Evolutionary conservation across 2,329 filamentous ascomycete genomes (phyloP).

Genomic region (Cercospora sp.): DNA sequence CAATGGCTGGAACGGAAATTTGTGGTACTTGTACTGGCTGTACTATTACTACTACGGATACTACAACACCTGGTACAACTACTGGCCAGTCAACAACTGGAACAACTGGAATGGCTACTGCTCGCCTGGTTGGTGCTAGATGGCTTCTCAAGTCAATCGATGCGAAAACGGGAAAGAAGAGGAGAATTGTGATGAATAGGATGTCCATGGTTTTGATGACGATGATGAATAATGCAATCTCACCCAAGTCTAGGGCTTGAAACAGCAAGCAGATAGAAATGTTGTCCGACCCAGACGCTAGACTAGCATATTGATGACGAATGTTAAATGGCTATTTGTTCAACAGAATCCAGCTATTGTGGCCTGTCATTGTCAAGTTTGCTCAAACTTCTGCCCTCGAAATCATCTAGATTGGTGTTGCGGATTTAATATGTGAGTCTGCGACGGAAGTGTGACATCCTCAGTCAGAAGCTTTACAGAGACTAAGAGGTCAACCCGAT

Average conservation of each 20-base stretch:
- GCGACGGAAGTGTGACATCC: not conserved
- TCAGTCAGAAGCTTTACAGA: not conserved
- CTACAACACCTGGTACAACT: not conserved
- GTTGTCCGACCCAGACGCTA: conserved; percentile 8
- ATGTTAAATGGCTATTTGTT: not conserved
- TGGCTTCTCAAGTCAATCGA: not conserved
- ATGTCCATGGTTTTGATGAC: not conserved
- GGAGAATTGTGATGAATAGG: not conserved
- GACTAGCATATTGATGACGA: conserved; percentile 4
- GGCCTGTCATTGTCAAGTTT: not conserved
- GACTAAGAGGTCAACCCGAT: not conserved
- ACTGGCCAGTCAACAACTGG: not conserved
- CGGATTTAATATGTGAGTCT: not conserved
- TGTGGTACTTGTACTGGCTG: conserved; percentile 7
- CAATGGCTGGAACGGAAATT: not conserved
- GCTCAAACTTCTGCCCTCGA: not conserved
- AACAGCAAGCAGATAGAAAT: conserved; percentile 6
- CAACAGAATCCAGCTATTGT: not conserved
- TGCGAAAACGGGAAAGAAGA: not conserved
- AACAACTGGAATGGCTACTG: not conserved
- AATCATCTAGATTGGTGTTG: not conserved
- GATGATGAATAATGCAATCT: conserved; percentile 5
- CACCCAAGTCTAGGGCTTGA: conserved; percentile 7
- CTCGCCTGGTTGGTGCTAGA: conserved; percentile 4
- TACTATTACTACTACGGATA: not conserved